Evolutionary conservation across 2,329 filamentous ascomycete species (phyloP).

Genomic region (Falciphora oryzae): DNA sequence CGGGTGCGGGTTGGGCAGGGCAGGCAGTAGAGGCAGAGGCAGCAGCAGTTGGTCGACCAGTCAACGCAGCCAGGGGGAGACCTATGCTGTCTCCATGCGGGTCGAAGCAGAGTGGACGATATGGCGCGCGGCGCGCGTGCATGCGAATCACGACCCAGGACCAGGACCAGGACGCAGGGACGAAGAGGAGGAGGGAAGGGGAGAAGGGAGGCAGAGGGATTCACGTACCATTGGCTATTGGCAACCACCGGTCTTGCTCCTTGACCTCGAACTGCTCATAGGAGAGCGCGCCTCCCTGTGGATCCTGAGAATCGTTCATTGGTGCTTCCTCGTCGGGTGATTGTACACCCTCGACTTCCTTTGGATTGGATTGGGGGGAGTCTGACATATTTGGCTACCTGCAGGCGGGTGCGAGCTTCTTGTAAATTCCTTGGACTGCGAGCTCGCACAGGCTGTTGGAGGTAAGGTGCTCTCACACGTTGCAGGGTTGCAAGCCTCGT

Average conservation of each 20-base stretch:
- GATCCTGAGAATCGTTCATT: constrained; percentile 83
- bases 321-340: constrained; percentile 90
- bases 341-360: constrained; percentile 91
- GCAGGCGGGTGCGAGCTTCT: constrained; percentile 58
- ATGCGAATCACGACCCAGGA: constrained; percentile 27
- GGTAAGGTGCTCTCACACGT: constrained; percentile 60
- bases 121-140: constrained; percentile 10
- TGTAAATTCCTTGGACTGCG: constrained; percentile 52
- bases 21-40: background rate
- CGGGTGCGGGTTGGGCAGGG: background rate
- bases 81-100: constrained; percentile 3
- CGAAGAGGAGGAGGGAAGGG: constrained; percentile 18
- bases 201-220: constrained; percentile 45
- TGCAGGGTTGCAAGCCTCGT: constrained; percentile 50
- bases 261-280: constrained; percentile 94
- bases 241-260: constrained; percentile 98
- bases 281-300: constrained; percentile 67
- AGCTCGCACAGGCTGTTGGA: constrained; percentile 51
- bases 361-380: constrained; percentile 77
- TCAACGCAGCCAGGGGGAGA: background rate
- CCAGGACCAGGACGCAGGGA: constrained; percentile 1
- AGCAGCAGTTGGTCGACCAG: background rate
- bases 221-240: constrained; percentile 99
- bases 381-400: constrained; percentile 87
- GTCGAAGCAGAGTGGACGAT: constrained; percentile 21